Evolutionary conservation across 1,284 basidiomycete genomes (phyloP).

Genomic region (Tausonia pullulans): DNA sequence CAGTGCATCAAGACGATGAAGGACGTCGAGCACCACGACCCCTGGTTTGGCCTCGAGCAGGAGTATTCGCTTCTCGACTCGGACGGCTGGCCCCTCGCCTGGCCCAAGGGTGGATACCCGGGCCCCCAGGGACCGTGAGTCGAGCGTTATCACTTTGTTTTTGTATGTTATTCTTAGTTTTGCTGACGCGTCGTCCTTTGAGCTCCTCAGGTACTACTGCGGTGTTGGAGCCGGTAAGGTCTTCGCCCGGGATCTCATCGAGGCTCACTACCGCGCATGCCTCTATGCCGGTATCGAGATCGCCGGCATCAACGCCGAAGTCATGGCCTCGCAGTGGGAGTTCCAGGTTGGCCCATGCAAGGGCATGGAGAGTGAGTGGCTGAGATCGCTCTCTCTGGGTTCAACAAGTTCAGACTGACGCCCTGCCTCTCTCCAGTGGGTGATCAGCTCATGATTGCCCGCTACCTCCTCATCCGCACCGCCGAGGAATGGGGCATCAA

Average conservation of each 20-base stretch:
- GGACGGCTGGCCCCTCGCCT: conserved; percentile 84
- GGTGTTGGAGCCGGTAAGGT: conserved; percentile 96
- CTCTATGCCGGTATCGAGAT: conserved; percentile 95
- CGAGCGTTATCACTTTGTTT: too few species aligned
- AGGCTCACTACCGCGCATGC: conserved; percentile 88
- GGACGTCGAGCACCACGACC: conserved; percentile 54
- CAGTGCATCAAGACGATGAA: conserved; percentile 88
- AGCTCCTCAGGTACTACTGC: conserved; percentile 63
- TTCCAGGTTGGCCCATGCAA: conserved; percentile 98
- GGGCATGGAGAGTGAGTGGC: conserved; percentile 54
- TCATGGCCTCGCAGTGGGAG: conserved; percentile 99
- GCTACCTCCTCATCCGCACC: conserved; percentile 81
- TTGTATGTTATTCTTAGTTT: too few species aligned
- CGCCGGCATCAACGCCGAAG: conserved; percentile 98
- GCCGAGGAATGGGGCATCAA: conserved; percentile 98
- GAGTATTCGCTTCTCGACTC: conserved; percentile 96
- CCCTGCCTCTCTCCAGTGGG: conserved; percentile 50
- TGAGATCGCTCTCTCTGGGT: not conserved
- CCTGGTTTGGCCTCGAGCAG: conserved; percentile 99
- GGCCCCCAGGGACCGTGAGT: conserved; percentile 79
- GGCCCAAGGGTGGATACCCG: conserved; percentile 98
- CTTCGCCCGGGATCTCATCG: conserved; percentile 94
- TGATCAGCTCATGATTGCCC: conserved; percentile 95
- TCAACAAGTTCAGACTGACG: too few species aligned
- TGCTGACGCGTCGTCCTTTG: too few species aligned